Evolutionary conservation across 768 basidiomycete genomes (phyloP), one percentile per base, ranked within the genome.

Genomic region (Termitomyces sp.): DNA sequence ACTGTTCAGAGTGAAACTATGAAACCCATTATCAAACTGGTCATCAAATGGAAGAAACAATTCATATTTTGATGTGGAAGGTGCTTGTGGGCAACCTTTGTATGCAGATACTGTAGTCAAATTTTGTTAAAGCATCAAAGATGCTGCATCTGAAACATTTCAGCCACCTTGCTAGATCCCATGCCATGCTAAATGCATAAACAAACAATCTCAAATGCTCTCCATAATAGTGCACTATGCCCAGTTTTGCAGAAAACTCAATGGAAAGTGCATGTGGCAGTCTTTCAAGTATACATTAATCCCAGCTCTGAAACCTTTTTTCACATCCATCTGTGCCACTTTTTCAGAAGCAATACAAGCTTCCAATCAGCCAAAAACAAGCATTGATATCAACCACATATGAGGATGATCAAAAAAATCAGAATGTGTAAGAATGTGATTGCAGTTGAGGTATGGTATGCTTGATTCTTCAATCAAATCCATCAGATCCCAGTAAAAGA

Each of bases 171-270:
- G 11, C 59, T 62, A 11, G 67, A 46, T 3, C 68, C 66, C 55
- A 63, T 59, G 1, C 68, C 67, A 49, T 50, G 56, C 46, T 60
- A 60, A 53, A 68, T 61, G 3, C 59, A 67, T 3, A 54, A 61
- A 1, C 53, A 41, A 57, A 69, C 35, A n/a, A 64, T 48, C 3
- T 58, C 54, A 47, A 67, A 64, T 0, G 65, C 9, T 23, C 27
- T 38, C n/a, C 60, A 59, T 9, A 65, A 55, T 7, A 68, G 56
- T 14, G 23, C 23, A 38, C 38, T 38, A 8, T 7, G 17, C 38
- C 38, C 38, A 38, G 17, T 17, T 38, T 43, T 25, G 12, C 23
- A 43, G 23, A 23, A 25, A 25, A 43, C 4, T 43, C 21, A 16
- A 12, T 12, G 6, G 12, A 17, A 38, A 38, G 38, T 9, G 6